phyloP scores from a whole-genome alignment of 2,329 filamentous ascomycete species.

The Cladosporium sp. region DNA sequence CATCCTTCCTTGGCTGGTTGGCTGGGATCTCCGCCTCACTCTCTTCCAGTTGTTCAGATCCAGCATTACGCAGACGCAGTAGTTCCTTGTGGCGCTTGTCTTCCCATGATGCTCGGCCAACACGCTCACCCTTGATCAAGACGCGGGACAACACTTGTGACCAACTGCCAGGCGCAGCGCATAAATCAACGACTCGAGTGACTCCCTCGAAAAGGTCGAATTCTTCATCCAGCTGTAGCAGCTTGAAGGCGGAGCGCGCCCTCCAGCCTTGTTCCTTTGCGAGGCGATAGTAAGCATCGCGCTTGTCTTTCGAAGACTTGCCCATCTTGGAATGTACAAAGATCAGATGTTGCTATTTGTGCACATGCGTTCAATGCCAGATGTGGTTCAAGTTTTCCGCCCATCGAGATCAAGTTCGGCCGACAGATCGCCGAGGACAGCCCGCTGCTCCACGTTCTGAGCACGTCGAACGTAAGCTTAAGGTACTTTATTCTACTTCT shows the following conservation, averaged over 20 bases:
- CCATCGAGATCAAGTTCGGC: not conserved
- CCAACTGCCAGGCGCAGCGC: constrained; percentile 94
- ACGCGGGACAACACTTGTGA: constrained; percentile 93
- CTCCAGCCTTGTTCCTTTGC: constrained; percentile 99
- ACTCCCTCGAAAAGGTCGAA: constrained; percentile 92
- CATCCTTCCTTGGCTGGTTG: constrained; percentile 41
- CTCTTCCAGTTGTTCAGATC: not conserved
- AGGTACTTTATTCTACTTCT: no score
- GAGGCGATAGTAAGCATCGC: constrained; percentile 94
- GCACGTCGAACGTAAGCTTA: no score
- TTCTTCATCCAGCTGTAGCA: constrained; percentile 92
- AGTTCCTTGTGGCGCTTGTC: constrained; percentile 64
- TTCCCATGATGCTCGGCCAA: constrained; percentile 81
- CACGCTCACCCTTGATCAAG: constrained; percentile 87
- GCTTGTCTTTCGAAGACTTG: constrained; percentile 98
- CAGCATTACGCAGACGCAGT: constrained; percentile 16
- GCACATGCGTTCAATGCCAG: not conserved
- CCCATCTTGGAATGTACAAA: constrained; percentile 21
- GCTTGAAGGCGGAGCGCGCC: constrained; percentile 91
- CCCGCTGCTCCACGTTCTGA: no score
- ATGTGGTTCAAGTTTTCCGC: constrained; percentile 1
- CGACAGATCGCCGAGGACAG: not conserved
- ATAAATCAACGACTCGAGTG: constrained; percentile 89
- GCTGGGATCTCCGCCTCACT: not conserved
- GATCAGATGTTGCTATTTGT: not conserved